A percentile compares a stretch with the other conserved stretches of the same genome.
Evolutionary conservation across 2,329 filamentous ascomycete genomes (phyloP).

Genomic region (Claviceps lovelessii): DNA sequence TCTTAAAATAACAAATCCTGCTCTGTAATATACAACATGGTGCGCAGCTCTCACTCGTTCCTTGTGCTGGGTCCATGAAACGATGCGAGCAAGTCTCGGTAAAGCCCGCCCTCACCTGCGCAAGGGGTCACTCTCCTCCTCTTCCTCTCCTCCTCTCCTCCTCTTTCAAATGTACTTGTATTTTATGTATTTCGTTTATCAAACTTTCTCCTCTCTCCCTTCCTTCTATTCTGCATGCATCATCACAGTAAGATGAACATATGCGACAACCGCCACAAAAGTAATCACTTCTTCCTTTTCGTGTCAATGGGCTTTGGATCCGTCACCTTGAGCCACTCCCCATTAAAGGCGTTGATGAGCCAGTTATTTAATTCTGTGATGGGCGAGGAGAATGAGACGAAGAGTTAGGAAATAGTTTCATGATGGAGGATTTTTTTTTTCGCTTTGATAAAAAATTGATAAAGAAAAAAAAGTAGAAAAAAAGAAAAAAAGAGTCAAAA

Average conservation of each 20-base stretch:
- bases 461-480: no score
- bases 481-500: neutral
- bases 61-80: neutral
- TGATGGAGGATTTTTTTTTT: no score
- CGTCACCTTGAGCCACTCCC: conserved; percentile 63
- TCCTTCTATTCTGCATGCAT: neutral
- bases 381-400: neutral
- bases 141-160: neutral
- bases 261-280: neutral
- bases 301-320: conserved; percentile 32
- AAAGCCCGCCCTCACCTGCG: no score
- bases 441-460: no score
- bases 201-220: neutral
- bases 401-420: neutral
- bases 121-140: no score
- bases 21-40: neutral
- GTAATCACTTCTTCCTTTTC: conserved; percentile 2
- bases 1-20: neutral
- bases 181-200: no score
- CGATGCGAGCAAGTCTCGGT: no score
- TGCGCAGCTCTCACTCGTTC: neutral
- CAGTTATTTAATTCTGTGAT: conserved; percentile 62
- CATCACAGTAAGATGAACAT: neutral
- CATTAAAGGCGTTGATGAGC: conserved; percentile 96
- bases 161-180: neutral